Evolutionary conservation across 305 asterid genomes (phyloP).

Genomic region (Euphrasia arctica): DNA sequence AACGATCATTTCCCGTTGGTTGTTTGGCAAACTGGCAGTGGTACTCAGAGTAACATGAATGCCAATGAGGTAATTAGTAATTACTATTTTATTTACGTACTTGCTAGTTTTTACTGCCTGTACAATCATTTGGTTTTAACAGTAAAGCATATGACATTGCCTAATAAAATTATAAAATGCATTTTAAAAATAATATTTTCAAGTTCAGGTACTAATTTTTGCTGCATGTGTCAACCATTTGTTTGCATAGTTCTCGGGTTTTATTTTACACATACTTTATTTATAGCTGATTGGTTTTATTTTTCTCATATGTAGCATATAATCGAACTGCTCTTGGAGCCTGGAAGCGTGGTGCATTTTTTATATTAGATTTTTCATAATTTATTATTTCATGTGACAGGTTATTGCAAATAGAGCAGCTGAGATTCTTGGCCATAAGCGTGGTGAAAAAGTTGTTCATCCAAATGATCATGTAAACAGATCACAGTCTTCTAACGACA

Average conservation of each 20-base stretch:
- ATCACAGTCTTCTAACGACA: conserved; percentile 96
- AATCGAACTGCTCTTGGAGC: background rate
- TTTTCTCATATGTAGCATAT: background rate
- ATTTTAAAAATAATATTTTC: conserved; percentile 1
- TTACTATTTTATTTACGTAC: conserved; percentile 91
- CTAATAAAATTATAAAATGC: background rate
- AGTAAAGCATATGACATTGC: background rate
- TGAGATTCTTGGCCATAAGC: conserved; percentile 89
- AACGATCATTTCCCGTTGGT: conserved; percentile 52
- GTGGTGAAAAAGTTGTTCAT: conserved; percentile 82
- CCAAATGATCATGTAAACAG: conserved; percentile 96
- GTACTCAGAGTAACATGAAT: conserved; percentile 98
- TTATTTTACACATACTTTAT: background rate
- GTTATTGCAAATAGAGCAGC: conserved; percentile 97
- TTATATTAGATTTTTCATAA: no score
- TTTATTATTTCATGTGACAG: conserved; percentile 25
- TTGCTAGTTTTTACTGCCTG: background rate
- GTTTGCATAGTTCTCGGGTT: background rate
- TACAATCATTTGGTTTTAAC: conserved; percentile 7
- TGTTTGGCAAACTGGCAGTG: conserved; percentile 99
- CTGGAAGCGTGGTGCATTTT: no score
- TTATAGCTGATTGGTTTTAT: background rate
- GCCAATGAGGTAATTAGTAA: conserved; percentile 58
- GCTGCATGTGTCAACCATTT: background rate
- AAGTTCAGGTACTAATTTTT: conserved; percentile 20